These are phyloP conservation scores for Wallemia mellicola DNA, from an alignment of 1,284 basidiomycete species.

Conservation along the genomic window DNA sequence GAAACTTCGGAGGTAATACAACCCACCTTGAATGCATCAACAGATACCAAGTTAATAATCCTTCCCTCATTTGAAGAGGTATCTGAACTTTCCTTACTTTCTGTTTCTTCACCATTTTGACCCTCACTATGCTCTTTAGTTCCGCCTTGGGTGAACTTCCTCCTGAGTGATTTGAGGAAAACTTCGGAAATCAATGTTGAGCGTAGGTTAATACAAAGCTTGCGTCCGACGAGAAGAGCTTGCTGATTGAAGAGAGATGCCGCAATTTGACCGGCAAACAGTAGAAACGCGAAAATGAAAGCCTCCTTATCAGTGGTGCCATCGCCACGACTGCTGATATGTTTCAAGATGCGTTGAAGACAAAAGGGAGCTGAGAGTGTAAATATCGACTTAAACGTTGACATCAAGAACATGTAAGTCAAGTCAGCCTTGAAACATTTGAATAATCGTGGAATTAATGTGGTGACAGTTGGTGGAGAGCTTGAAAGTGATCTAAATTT, in stretches of 20 bases:
- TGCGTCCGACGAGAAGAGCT: not conserved
- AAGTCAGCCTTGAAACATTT: not conserved
- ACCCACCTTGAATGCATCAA: conserved; percentile 21
- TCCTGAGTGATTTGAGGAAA: conserved; percentile 23
- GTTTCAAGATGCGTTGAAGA: not conserved
- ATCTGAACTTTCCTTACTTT: not conserved
- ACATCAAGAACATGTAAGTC: not conserved
- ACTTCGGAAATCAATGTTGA: conserved; percentile 23
- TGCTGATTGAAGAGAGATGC: not conserved
- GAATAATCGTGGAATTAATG: not conserved
- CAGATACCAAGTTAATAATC: conserved; percentile 23
- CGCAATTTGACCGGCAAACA: not conserved
- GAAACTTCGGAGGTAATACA: conserved; percentile 4
- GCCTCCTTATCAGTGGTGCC: not conserved
- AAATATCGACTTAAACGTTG: not conserved
- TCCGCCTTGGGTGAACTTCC: conserved; percentile 10
- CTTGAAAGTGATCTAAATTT: not conserved
- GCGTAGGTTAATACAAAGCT: conserved; percentile 18
- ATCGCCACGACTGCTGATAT: not conserved
- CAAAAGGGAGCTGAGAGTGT: not conserved
- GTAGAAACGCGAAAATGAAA: not conserved
- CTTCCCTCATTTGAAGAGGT: conserved; percentile 18
- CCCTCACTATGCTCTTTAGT: conserved; percentile 8
- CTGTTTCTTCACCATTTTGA: conserved; percentile 8
- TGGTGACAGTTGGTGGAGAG: not conserved